Evolutionary conservation across 2,329 filamentous ascomycete genomes (phyloP).

Genomic region (Fusarium succisae): DNA sequence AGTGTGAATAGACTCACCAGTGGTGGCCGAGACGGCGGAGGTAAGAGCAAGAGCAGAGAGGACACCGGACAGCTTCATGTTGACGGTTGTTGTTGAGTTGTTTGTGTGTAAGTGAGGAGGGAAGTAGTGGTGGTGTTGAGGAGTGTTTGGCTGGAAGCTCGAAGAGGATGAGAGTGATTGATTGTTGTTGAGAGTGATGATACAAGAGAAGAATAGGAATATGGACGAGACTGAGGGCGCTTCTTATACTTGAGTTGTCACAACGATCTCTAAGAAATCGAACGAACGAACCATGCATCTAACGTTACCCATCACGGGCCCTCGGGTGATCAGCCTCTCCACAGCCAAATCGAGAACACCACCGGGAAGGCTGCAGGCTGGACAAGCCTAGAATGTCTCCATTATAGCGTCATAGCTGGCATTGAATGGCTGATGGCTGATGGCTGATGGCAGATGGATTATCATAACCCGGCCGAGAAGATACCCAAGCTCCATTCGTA

Average conservation of each 20-base stretch:
- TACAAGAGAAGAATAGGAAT: slow-evolving; percentile 6
- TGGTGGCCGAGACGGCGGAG: slow-evolving; percentile 49
- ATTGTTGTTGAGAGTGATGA: slow-evolving; percentile 27
- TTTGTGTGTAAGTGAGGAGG: slow-evolving; percentile 14
- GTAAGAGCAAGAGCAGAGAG: slow-evolving; percentile 52
- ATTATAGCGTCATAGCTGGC: slow-evolving; percentile 26
- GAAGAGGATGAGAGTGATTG: slow-evolving; percentile 20
- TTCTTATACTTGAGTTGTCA: slow-evolving; percentile 35
- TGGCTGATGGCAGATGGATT: neutral
- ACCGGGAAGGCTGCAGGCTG: slow-evolving; percentile 28
- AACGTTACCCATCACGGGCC: slow-evolving; percentile 26
- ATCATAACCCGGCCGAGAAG: neutral
- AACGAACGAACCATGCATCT: slow-evolving; percentile 31
- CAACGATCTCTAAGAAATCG: slow-evolving; percentile 16
- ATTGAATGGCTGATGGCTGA: neutral
- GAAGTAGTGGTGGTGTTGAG: slow-evolving; percentile 9
- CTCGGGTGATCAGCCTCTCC: slow-evolving; percentile 32
- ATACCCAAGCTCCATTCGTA: neutral
- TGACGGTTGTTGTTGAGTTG: slow-evolving; percentile 40
- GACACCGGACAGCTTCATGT: slow-evolving; percentile 56
- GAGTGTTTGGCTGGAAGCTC: slow-evolving; percentile 21
- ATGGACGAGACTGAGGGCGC: slow-evolving; percentile 14
- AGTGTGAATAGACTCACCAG: slow-evolving; percentile 39
- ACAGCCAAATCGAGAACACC: slow-evolving; percentile 17
- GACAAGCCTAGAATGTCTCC: slow-evolving; percentile 9